Conservation (phyloP, 805 yeast species). For the Jamesozyma piceae region DNA sequence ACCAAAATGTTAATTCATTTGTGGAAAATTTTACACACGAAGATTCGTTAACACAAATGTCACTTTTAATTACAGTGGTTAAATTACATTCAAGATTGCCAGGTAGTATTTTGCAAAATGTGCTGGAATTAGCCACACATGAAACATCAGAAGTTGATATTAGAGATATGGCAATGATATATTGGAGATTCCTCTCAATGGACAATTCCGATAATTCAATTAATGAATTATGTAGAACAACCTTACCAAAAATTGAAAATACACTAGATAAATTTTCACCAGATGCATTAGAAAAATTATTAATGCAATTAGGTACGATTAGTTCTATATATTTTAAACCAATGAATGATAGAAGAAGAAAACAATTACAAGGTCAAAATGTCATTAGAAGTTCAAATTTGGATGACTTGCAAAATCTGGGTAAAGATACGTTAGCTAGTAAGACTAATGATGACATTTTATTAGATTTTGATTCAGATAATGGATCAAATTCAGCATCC, state of each 20-base stretch:
- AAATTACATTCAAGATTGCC: slow-evolving; percentile 39
- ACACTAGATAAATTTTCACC: slow-evolving; percentile 68
- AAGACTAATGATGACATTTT: slow-evolving; percentile 67
- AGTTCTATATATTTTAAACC: slow-evolving; percentile 89
- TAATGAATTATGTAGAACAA: slow-evolving; percentile 26
- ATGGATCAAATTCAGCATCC: slow-evolving; percentile 20
- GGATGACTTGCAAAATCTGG: slow-evolving; percentile 69
- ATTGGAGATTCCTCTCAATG: slow-evolving; percentile 65
- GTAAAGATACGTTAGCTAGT: slow-evolving; percentile 62
- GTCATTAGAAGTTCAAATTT: slow-evolving; percentile 43
- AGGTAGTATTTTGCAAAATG: slow-evolving; percentile 45
- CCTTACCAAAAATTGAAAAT: slow-evolving; percentile 61
- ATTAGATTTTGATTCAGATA: slow-evolving; percentile 75
- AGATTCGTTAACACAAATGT: slow-evolving; percentile 52
- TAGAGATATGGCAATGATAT: slow-evolving; percentile 69
- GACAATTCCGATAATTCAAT: slow-evolving; percentile 26
- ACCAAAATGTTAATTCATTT: slow-evolving; percentile 37
- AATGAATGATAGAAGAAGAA: slow-evolving; percentile 44
- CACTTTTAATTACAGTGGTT: slow-evolving; percentile 52
- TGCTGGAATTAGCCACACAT: slow-evolving; percentile 54
- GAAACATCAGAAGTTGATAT: slow-evolving; percentile 66
- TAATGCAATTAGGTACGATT: slow-evolving; percentile 71
- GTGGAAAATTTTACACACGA: slow-evolving; percentile 48
- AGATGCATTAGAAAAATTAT: slow-evolving; percentile 52
- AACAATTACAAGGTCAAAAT: slow-evolving; percentile 30